These are phyloP conservation scores for Raphanus sativus DNA, from an alignment of 345 rosid genomes.

Conservation along the genomic window DNA sequence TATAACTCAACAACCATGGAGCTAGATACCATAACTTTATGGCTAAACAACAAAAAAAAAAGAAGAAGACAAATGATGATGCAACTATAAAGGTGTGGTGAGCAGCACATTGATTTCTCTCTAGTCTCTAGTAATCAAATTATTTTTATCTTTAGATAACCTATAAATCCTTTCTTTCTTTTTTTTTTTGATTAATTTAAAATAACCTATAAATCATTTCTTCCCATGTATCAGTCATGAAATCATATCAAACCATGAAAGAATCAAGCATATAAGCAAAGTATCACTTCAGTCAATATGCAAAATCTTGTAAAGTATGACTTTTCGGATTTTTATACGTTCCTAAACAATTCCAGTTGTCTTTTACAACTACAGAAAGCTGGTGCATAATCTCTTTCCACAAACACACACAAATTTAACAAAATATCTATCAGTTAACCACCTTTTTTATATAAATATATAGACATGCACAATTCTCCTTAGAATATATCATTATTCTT, in stretches of 20 bases:
- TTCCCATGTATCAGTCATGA: not conserved
- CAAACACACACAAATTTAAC: not conserved
- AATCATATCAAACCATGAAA: not conserved
- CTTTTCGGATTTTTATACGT: not conserved
- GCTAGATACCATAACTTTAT: not conserved
- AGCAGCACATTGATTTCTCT: not conserved
- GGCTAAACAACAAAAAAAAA: not conserved
- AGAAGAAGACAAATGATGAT: not conserved
- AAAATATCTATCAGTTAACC: not conserved
- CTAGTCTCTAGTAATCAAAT: not conserved
- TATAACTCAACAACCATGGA: not conserved
- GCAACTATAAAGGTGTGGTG: not conserved
- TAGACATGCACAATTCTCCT: not conserved
- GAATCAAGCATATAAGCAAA: constrained; percentile 18
- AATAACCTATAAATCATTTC: not conserved
- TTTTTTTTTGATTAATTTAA: not conserved
- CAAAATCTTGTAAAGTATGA: constrained; percentile 4
- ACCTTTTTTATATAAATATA: not conserved
- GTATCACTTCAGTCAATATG: not conserved
- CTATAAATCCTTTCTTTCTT: not conserved
- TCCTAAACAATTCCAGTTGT: not conserved
- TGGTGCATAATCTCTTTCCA: constrained; percentile 14
- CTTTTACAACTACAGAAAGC: not conserved
- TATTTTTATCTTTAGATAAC: constrained; percentile 1
- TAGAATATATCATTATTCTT: not conserved